phyloP scores from a whole-genome alignment of 2,329 filamentous ascomycete genomes.

The Seiridium cupressi region DNA sequence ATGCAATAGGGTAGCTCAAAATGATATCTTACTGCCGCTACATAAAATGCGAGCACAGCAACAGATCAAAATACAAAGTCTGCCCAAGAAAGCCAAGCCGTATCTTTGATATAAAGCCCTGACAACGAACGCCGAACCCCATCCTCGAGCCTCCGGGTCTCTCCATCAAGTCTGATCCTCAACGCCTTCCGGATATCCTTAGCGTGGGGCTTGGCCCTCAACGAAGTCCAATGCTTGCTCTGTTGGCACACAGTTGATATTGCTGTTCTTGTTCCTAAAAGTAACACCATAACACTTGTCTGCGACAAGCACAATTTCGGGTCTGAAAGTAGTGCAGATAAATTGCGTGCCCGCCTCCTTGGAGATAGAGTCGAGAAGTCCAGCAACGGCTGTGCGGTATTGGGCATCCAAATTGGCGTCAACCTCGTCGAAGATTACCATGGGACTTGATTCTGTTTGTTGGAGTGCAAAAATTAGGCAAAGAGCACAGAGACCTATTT shows the following conservation, averaged over 20 bases:
- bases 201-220: constrained; percentile 67
- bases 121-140: constrained; percentile 2
- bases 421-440: constrained; percentile 99
- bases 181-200: constrained; percentile 6
- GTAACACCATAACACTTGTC: constrained; percentile 98
- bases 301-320: constrained; percentile 91
- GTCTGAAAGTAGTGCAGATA: constrained; percentile 97
- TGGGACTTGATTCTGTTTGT: constrained; percentile 92
- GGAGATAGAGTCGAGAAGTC: constrained; percentile 79
- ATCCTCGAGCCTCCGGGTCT: background rate
- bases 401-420: constrained; percentile 98
- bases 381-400: constrained; percentile 92
- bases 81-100: background rate
- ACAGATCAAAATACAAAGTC: background rate
- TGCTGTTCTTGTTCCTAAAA: constrained; percentile 90
- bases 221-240: constrained; percentile 93
- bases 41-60: background rate
- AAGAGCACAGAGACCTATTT: constrained; percentile 82
- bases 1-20: background rate
- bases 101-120: background rate
- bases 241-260: constrained; percentile 83
- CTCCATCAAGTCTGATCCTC: background rate
- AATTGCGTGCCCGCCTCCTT: constrained; percentile 71
- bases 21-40: background rate
- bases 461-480: constrained; percentile 99